Conservation (phyloP, 2,329 filamentous ascomycete species). For the Ophiostoma ulmi region DNA sequence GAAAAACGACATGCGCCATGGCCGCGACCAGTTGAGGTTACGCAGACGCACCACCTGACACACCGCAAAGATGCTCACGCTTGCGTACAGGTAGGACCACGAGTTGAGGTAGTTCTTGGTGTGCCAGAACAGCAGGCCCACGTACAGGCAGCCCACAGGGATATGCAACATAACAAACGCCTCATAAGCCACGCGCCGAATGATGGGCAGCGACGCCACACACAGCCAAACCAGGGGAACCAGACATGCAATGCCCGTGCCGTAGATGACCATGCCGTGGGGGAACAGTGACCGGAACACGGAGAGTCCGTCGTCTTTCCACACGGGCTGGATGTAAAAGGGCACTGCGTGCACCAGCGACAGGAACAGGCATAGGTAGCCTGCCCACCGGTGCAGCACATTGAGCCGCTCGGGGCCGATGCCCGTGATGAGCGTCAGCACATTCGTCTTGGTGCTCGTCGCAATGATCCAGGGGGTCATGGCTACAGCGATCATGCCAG, state of each 20-base stretch:
- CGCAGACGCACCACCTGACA: conserved; percentile 72
- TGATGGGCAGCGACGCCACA: conserved; percentile 72
- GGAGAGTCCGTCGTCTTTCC: conserved; percentile 68
- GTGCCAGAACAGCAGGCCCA: conserved; percentile 91
- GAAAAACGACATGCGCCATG: conserved; percentile 73
- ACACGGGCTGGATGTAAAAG: conserved; percentile 84
- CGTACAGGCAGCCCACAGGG: conserved; percentile 72
- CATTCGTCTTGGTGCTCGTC: conserved; percentile 84
- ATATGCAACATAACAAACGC: conserved; percentile 77
- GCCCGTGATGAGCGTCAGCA: conserved; percentile 77
- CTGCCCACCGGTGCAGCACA: conserved; percentile 87
- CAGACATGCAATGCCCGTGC: conserved; percentile 75
- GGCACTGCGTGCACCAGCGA: conserved; percentile 80
- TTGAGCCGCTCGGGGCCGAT: conserved; percentile 90
- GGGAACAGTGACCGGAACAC: conserved; percentile 68
- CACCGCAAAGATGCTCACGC: conserved; percentile 68
- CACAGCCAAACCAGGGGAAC: conserved; percentile 80
- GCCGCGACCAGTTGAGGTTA: conserved; percentile 85
- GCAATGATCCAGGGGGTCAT: conserved; percentile 90
- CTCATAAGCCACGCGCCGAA: conserved; percentile 77
- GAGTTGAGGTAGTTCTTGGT: conserved; percentile 87
- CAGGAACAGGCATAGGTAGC: conserved; percentile 78
- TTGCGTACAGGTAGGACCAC: conserved; percentile 83
- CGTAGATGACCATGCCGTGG: conserved; percentile 65
- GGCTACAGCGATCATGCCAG: conserved; percentile 88